Evolutionary conservation across 1,284 basidiomycete species (phyloP), one percentile per base, ranked within the genome.

Genomic region (Cystobasidium pallidum): DNA sequence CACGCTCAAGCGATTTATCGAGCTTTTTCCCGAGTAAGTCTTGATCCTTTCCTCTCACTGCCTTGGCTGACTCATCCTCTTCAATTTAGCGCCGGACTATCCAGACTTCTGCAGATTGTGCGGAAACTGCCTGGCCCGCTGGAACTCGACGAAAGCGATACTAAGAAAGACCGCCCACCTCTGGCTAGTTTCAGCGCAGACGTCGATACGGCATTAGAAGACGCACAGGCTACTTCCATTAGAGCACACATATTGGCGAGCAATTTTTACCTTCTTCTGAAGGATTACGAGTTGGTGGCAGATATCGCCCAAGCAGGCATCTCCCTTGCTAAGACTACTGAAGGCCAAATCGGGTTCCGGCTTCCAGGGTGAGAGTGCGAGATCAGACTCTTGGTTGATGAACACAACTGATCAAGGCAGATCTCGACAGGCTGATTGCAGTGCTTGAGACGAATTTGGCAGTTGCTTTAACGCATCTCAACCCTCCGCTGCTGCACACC

Each of bases 401-500:
- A 88, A n/a, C 26, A 30, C 28, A 21, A 34, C 28, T 88, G 76
- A 84, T 80, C 19, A 19, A n/a, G 32, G 62, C 13, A 17, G 30
- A 2, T 21, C 30, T 28, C 55, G n/a, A 21, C n/a, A 54, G 77
- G 76, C 47, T 68, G 62, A 26, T 24, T 36, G 24, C 19, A 63
- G 11, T 68, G 75, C 86, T 93, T 78, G 86, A 90, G 66, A 83
- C 86, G 7, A 83, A 85, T 6, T 84, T 93, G 15, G 87, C 87
- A 0, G 88, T 86, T 0, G 88, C 91, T 2, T 84, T 96, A 19
- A 90, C 94, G 0, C 89, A 96, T 76, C 84, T 91, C 66, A 91
- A 88, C 80, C 88, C 94, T 11, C 95, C 95, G 0, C 93, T 94
- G 78, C 89, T 97, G 77, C 95, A 99, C 79, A 77, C 83, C 15